Percentiles rank a stretch among this genome's conserved stretches.
These are phyloP conservation scores for Rhizopogon vinicolor DNA, from an alignment of 768 basidiomycete genomes.

Conservation along the genomic window DNA sequence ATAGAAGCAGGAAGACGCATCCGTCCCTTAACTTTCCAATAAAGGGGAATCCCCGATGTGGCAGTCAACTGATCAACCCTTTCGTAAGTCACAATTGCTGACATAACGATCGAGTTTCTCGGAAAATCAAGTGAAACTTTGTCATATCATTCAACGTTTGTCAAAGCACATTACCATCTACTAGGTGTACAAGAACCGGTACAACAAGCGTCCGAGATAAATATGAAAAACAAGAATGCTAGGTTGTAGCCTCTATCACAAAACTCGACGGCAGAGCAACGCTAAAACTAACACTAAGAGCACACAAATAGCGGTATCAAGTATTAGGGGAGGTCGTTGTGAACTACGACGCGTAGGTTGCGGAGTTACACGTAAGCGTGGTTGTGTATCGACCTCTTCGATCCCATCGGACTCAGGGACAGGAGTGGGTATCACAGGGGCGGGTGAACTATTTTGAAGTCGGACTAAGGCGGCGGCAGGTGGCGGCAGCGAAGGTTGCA, in stretches of 20 bases:
- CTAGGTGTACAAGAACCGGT: slow-evolving; percentile 1
- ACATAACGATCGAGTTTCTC: slow-evolving; percentile 1
- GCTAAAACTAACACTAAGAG: slow-evolving; percentile 64
- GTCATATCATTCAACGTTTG: background rate
- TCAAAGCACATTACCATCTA: background rate
- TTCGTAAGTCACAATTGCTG: background rate
- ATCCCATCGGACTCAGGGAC: slow-evolving; percentile 6
- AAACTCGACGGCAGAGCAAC: slow-evolving; percentile 58
- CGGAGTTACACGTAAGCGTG: slow-evolving; percentile 14
- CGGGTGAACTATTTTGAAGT: slow-evolving; percentile 7
- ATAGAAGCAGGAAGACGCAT: no score
- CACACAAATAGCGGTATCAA: slow-evolving; percentile 74
- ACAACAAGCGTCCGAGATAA: slow-evolving; percentile 2
- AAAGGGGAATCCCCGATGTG: background rate
- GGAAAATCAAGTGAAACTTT: background rate
- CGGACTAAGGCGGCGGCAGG: slow-evolving; percentile 10
- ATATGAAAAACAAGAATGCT: slow-evolving; percentile 9
- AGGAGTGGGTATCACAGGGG: slow-evolving; percentile 12
- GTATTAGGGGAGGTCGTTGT: slow-evolving; percentile 50
- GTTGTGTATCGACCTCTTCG: slow-evolving; percentile 7
- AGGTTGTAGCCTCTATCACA: slow-evolving; percentile 20
- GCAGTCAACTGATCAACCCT: no score
- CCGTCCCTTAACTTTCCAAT: no score
- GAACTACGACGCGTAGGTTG: slow-evolving; percentile 13
- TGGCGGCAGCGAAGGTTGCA: background rate